Percentiles rank a stretch among this genome's conserved stretches.
Evolutionary conservation across 2,329 filamentous ascomycete genomes (phyloP).

Genomic region (Phyllosticta citribraziliensis): DNA sequence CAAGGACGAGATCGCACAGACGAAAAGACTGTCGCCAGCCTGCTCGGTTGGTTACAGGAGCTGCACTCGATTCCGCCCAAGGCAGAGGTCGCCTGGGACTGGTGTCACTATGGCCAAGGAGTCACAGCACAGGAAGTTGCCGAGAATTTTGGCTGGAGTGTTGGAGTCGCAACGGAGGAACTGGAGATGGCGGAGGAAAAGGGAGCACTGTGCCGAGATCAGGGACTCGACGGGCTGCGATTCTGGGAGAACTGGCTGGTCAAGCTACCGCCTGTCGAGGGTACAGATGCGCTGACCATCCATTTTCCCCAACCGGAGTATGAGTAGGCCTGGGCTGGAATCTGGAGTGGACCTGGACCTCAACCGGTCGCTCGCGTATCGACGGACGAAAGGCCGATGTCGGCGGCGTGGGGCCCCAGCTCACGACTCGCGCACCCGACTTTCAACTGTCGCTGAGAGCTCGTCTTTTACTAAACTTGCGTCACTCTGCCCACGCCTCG

Average conservation of each 20-base stretch:
- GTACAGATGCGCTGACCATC: not conserved
- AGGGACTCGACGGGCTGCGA: conserved; percentile 77
- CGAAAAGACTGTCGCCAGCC: conserved; percentile 70
- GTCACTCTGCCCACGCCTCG: not conserved
- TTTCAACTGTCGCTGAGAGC: not conserved
- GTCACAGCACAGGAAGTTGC: conserved; percentile 85
- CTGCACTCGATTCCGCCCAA: conserved; percentile 57
- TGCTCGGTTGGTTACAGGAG: conserved; percentile 69
- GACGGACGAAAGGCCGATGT: conserved; percentile 1
- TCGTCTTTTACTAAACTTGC: conserved; percentile 1
- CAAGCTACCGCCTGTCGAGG: conserved; percentile 3
- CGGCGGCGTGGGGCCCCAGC: conserved; percentile 1
- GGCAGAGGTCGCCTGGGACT: conserved; percentile 62
- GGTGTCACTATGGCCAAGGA: conserved; percentile 67
- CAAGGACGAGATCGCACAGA: conserved; percentile 83
- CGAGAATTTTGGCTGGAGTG: conserved; percentile 89
- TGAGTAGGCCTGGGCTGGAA: not conserved
- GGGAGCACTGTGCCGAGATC: conserved; percentile 80
- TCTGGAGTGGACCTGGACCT: not conserved
- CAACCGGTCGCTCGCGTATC: not conserved
- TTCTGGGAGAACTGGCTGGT: conserved; percentile 74
- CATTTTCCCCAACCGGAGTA: not conserved
- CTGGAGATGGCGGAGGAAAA: conserved; percentile 94
- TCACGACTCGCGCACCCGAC: conserved; percentile 1
- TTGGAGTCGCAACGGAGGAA: conserved; percentile 91